Evolutionary conservation across 2,329 filamentous ascomycete species (phyloP), one percentile per base, ranked within the genome.

Genomic region (Periglandula ipomoeae): DNA sequence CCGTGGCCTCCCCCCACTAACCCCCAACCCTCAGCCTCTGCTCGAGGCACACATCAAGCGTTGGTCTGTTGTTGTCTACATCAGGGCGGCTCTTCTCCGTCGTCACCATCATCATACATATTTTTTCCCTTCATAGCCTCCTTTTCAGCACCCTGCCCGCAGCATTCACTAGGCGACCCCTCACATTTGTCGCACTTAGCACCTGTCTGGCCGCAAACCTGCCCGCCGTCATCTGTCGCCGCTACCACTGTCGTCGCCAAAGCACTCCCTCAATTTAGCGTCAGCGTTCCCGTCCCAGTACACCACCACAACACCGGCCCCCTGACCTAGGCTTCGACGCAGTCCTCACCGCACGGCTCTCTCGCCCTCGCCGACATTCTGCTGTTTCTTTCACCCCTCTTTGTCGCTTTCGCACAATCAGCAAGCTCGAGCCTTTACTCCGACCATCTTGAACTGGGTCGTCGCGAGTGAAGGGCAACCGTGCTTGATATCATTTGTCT

Each of bases 381-480:
- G 32, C 17, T 22, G 19, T 11, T n/a, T 41, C 41, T 19, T 30
- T 23, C 27, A 41, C 26, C 17, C n/a, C 27, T 15, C 17, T 24
- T 22, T 20, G 6, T 17, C 22, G 19, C 13, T 38, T 30, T 20
- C 17, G 15, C 32, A n/a, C 23, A 19, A 19, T 26, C 37, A 23
- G 24, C 11, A 23, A 40, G 40, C 27, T 20, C 51, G 55, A 62
- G 59, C 65, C 65, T 70, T 70, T 69, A 58, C 68, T 73, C 69
- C 66, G 69, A 64, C 70, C 63, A 61, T 70, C 66, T 69, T 58
- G 13, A 58, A 56, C 52, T 59, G 64, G 67, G 70, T 68, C 58
- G 71, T 74, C 66, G 71, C 61, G 68, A 67, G 72, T 65, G 61
- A 66, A 72, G 64, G 65, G 66, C 62, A 64, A 61, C 35, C 19